phyloP scores from a whole-genome alignment of 257 asterid species.

The Lycium ferocissimum region DNA sequence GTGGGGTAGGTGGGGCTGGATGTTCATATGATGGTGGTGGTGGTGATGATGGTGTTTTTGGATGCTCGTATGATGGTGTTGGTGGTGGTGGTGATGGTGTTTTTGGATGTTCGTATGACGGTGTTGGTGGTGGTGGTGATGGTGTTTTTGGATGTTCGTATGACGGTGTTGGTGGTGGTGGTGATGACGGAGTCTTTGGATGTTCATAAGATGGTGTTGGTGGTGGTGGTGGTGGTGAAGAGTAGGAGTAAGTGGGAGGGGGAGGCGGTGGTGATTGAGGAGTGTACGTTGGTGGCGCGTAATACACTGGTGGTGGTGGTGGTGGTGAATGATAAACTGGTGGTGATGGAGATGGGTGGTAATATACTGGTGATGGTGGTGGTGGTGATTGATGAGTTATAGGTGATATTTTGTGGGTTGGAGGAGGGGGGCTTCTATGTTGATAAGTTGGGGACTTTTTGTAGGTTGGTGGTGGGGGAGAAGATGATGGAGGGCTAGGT shows the following conservation, averaged over 20 bases:
- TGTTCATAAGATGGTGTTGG: conserved; percentile 33
- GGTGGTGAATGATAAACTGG: conserved; percentile 33
- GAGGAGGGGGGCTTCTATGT: conserved; percentile 50
- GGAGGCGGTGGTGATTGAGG: conserved; percentile 37
- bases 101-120: conserved; percentile 8
- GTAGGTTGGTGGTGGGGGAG: conserved; percentile 37
- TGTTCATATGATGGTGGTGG: conserved; percentile 30
- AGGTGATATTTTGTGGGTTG: conserved; percentile 37
- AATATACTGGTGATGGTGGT: conserved; percentile 35
- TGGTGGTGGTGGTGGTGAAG: conserved; percentile 39
- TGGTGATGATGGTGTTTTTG: not conserved
- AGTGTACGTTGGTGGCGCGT: conserved; percentile 9
- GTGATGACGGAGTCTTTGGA: conserved; percentile 34
- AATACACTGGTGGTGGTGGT: conserved; percentile 31
- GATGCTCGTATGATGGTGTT: conserved; percentile 32
- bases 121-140: conserved; percentile 31
- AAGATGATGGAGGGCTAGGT: conserved; percentile 19
- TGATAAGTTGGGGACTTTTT: conserved; percentile 17
- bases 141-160: conserved; percentile 21
- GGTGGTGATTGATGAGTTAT: conserved; percentile 33
- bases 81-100: conserved; percentile 26
- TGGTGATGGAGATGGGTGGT: conserved; percentile 33
- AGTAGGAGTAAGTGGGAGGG: too few relatives aligned
- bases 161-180: conserved; percentile 46
- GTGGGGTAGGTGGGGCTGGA: conserved; percentile 43